Conservation (phyloP, 306 rosid genomes). For the Canavalia gladiata region DNA sequence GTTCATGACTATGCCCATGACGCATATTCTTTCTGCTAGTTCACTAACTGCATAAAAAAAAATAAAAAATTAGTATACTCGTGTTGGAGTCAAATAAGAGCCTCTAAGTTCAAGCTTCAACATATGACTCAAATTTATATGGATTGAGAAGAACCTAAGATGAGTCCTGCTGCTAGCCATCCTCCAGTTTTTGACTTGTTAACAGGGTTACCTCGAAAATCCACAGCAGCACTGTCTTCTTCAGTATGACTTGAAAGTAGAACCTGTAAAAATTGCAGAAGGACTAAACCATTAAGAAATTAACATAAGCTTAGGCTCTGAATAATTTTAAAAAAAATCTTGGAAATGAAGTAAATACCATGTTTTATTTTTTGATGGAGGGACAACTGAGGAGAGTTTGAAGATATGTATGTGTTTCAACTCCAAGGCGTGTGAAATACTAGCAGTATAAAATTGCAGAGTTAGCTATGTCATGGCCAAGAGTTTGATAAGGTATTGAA, state of each 20-base stretch:
- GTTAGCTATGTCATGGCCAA: slow-evolving; percentile 36
- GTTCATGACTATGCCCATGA: slow-evolving; percentile 92
- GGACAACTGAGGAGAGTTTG: background rate
- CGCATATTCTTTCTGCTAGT: slow-evolving; percentile 90
- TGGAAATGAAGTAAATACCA: slow-evolving; percentile 62
- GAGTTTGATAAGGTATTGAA: slow-evolving; percentile 38
- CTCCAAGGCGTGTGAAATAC: background rate
- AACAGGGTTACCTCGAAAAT: slow-evolving; percentile 72
- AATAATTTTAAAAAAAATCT: background rate
- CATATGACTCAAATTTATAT: background rate
- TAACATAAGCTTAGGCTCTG: slow-evolving; percentile 35
- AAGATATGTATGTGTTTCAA: slow-evolving; percentile 29
- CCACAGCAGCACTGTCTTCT: slow-evolving; percentile 59
- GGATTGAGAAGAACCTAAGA: slow-evolving; percentile 68
- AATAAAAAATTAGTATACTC: too few species aligned
- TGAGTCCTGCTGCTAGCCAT: slow-evolving; percentile 94
- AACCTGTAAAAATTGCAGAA: slow-evolving; percentile 62
- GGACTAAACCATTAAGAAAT: background rate
- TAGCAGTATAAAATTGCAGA: slow-evolving; percentile 30
- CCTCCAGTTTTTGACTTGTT: slow-evolving; percentile 84
- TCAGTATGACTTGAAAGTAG: slow-evolving; percentile 54
- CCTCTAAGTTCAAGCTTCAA: slow-evolving; percentile 3
- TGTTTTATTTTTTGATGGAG: slow-evolving; percentile 43
- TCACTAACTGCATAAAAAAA: slow-evolving; percentile 72
- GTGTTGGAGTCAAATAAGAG: slow-evolving; percentile 1